These are phyloP conservation scores for Torrubiella hemipterigena DNA, from an alignment of 2,329 filamentous ascomycete genomes.

Conservation along the genomic window DNA sequence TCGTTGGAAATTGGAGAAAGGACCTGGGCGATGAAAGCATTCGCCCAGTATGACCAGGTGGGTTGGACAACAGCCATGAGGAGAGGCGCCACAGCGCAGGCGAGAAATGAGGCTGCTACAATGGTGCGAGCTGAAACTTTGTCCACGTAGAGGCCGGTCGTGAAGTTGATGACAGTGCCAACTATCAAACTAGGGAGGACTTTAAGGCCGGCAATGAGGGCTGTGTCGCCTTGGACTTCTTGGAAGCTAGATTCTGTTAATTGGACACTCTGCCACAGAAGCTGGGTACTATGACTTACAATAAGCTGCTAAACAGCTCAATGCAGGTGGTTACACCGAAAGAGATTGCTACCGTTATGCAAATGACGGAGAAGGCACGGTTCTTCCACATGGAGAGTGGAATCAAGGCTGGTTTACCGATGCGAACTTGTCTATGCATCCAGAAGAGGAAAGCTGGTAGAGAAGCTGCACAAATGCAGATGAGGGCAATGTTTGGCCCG, in stretches of 20 bases:
- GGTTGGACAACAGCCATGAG: constrained; percentile 42
- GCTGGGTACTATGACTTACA: constrained; percentile 21
- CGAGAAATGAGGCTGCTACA: constrained; percentile 23
- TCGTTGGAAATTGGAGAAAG: constrained; percentile 29
- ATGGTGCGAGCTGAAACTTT: constrained; percentile 26
- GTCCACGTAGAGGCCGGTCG: constrained; percentile 32
- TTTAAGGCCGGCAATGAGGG: constrained; percentile 30
- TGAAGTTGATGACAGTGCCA: constrained; percentile 28
- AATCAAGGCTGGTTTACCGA: constrained; percentile 40
- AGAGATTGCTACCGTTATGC: constrained; percentile 33
- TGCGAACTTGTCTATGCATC: constrained; percentile 35
- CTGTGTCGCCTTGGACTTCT: constrained; percentile 31
- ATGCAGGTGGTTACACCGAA: constrained; percentile 32
- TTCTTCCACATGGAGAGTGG: constrained; percentile 53
- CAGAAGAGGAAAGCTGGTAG: constrained; percentile 40
- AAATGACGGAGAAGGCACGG: constrained; percentile 40
- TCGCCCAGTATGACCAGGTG: constrained; percentile 37
- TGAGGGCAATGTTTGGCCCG: constrained; percentile 28
- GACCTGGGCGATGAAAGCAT: constrained; percentile 29
- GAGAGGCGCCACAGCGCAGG: constrained; percentile 33
- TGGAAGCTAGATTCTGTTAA: constrained; percentile 29
- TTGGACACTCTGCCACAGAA: constrained; percentile 3
- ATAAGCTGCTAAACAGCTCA: constrained; percentile 35
- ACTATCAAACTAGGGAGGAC: constrained; percentile 33
- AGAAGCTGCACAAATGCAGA: constrained; percentile 28